These are phyloP conservation scores for Candida ipomoeae DNA, from an alignment of 805 yeast genomes.

Conservation along the genomic window DNA sequence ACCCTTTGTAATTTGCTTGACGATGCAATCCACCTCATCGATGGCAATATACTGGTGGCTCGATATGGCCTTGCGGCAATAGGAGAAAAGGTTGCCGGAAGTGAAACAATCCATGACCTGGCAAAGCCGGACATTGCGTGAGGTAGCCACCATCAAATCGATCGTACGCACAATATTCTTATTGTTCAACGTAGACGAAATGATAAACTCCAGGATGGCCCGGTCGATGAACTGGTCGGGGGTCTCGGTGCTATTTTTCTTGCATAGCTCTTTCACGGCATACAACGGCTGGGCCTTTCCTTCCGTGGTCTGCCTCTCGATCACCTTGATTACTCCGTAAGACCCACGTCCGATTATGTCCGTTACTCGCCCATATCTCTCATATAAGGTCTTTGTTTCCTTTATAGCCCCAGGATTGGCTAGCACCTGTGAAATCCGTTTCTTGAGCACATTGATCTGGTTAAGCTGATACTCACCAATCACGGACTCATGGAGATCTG, in stretches of 20 bases:
- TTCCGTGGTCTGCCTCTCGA: slow-evolving; percentile 20
- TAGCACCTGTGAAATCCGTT: slow-evolving; percentile 16
- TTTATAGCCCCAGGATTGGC: slow-evolving; percentile 10
- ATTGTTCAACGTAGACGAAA: slow-evolving; percentile 71
- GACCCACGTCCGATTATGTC: slow-evolving; percentile 43
- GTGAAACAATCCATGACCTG: slow-evolving; percentile 38
- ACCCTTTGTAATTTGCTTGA: slow-evolving; percentile 82
- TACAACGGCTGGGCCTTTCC: slow-evolving; percentile 14
- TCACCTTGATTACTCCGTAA: slow-evolving; percentile 44
- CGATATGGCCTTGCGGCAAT: slow-evolving; percentile 18
- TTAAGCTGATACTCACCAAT: slow-evolving; percentile 27
- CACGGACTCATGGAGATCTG: slow-evolving; percentile 22
- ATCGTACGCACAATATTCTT: slow-evolving; percentile 72
- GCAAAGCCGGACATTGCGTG: slow-evolving; percentile 20
- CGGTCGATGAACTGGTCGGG: slow-evolving; percentile 57
- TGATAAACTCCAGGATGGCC: slow-evolving; percentile 86
- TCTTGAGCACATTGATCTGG: slow-evolving; percentile 21
- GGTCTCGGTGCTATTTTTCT: slow-evolving; percentile 20
- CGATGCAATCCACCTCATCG: slow-evolving; percentile 80
- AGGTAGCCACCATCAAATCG: slow-evolving; percentile 57
- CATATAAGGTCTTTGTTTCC: slow-evolving; percentile 24
- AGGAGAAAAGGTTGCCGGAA: slow-evolving; percentile 36
- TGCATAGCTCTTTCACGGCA: slow-evolving; percentile 34
- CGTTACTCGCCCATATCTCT: slow-evolving; percentile 32
- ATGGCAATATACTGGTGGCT: slow-evolving; percentile 19